Conservation (phyloP, 495 filamentous ascomycete species). For the Penicillium odoratum region DNA sequence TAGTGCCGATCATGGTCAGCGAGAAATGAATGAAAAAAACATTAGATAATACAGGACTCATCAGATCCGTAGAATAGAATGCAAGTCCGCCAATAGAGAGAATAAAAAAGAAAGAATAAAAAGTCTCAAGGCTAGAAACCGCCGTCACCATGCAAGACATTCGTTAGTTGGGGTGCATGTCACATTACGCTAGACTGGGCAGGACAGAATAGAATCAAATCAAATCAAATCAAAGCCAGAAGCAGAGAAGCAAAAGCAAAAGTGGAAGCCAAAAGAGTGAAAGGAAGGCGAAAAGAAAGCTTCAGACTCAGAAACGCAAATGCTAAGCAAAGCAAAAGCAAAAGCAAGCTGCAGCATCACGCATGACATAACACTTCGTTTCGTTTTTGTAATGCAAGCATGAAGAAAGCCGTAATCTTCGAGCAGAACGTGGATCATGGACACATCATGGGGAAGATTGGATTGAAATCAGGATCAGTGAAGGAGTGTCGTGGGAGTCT, state of each 20-base stretch:
- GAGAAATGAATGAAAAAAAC: not conserved
- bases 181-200: slow-evolving; percentile 11
- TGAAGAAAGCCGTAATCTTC: slow-evolving; percentile 19
- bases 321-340: not conserved
- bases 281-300: not conserved
- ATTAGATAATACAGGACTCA: slow-evolving; percentile 6
- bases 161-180: slow-evolving; percentile 2
- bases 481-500: slow-evolving; percentile 1
- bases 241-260: not conserved
- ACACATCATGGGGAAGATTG: slow-evolving; percentile 15
- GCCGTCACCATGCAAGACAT: slow-evolving; percentile 8
- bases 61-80: not conserved
- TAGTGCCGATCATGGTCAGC: not conserved
- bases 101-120: not conserved
- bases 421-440: slow-evolving; percentile 25
- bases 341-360: not conserved
- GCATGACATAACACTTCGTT: slow-evolving; percentile 3
- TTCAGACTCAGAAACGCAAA: not conserved
- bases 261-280: not conserved
- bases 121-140: not conserved
- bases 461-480: not conserved
- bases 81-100: not conserved
- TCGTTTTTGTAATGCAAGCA: slow-evolving; percentile 4
- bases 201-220: slow-evolving; percentile 4
- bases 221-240: not conserved